These are phyloP conservation scores for Catunica adiposa DNA, from an alignment of 2,329 filamentous ascomycete species.

Conservation along the genomic window DNA sequence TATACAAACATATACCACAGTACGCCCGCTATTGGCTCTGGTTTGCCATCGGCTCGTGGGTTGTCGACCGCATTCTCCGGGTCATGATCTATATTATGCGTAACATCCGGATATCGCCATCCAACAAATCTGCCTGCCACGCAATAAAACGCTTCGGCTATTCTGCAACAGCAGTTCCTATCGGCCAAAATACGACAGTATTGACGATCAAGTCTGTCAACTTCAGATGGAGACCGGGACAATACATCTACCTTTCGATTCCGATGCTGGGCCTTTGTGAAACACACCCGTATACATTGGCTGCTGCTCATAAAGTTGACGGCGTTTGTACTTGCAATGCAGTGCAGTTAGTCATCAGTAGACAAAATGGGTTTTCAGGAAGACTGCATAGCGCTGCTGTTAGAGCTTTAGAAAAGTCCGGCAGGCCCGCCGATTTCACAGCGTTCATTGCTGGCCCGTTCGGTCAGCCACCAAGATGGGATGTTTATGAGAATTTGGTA, in stretches of 20 bases:
- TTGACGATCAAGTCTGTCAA: constrained; percentile 43
- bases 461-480: constrained; percentile 37
- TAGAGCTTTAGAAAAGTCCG: constrained; percentile 21
- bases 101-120: constrained; percentile 29
- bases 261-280: constrained; percentile 37
- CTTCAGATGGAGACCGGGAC: constrained; percentile 41
- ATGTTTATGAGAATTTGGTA: constrained; percentile 42
- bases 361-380: constrained; percentile 40
- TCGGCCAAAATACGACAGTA: constrained; percentile 37
- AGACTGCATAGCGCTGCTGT: constrained; percentile 32
- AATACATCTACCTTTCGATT: constrained; percentile 45
- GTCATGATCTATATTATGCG: constrained; percentile 32
- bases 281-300: constrained; percentile 45
- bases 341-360: constrained; percentile 40
- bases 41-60: constrained; percentile 46
- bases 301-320: constrained; percentile 34
- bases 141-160: constrained; percentile 36
- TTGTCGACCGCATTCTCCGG: constrained; percentile 43
- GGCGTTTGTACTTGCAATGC: constrained; percentile 40
- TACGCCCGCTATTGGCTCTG: constrained; percentile 46
- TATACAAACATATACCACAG: constrained; percentile 45
- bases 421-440: constrained; percentile 21
- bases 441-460: constrained; percentile 40
- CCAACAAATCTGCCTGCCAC: constrained; percentile 25
- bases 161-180: constrained; percentile 29